Evolutionary conservation across 768 basidiomycete species (phyloP).

Genomic region (Wakefieldia striispora): DNA sequence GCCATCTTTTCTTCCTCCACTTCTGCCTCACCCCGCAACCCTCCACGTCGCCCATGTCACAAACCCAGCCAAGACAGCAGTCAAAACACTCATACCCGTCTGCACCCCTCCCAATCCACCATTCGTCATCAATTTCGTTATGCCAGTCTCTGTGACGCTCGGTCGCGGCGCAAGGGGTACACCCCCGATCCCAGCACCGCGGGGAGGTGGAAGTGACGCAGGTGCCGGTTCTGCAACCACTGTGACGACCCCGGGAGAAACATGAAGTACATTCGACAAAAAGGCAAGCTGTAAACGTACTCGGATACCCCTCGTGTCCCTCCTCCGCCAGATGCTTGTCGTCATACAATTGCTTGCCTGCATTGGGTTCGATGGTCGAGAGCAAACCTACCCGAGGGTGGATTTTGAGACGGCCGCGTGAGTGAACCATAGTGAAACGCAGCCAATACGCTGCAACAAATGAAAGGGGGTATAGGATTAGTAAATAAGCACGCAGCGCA

Average conservation of each 20-base stretch:
- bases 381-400: constrained; percentile 68
- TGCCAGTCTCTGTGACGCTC: constrained; percentile 8
- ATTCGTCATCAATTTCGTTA: constrained; percentile 8
- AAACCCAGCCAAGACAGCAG: constrained; percentile 5
- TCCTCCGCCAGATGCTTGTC: constrained; percentile 37
- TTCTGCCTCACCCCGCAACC: constrained; percentile 9
- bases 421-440: constrained; percentile 75
- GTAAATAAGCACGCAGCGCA: background rate
- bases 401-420: constrained; percentile 62
- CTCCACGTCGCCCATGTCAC: constrained; percentile 21
- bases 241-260: constrained; percentile 13
- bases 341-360: constrained; percentile 36
- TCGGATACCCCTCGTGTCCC: constrained; percentile 26
- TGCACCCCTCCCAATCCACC: constrained; percentile 13
- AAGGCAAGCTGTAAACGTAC: constrained; percentile 13
- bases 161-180: constrained; percentile 29
- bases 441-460: constrained; percentile 51
- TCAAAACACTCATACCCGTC: constrained; percentile 20
- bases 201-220: constrained; percentile 24
- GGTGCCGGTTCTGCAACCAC: constrained; percentile 44
- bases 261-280: background rate
- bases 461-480: background rate
- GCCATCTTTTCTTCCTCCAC: background rate
- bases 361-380: constrained; percentile 65
- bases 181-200: constrained; percentile 26